Evolutionary conservation across 2,329 filamentous ascomycete species (phyloP), one percentile per base, ranked within the genome.

Genomic region (Pezicula rhizophila): DNA sequence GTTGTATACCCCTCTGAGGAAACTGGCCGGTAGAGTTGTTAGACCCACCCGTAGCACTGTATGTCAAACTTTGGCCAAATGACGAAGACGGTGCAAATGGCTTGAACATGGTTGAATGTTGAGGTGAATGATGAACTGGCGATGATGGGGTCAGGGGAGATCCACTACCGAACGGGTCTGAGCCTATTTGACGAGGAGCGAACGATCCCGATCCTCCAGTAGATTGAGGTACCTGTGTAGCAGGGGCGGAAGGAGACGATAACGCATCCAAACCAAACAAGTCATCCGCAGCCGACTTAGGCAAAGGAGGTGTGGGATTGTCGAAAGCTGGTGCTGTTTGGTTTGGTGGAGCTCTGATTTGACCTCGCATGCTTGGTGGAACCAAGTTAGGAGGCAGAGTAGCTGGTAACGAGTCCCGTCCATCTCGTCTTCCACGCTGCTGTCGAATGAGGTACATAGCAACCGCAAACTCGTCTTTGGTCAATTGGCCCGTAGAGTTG

Each of bases 391-490:
- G 74, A 8, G 92, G 91, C 38, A 99, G 71, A n/a, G 80, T 77
- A 18, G 84, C 74, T 2, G 93, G 93, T 28, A 97, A 68, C 25
- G 80, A 72, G 37, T 70, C 70, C 28, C 71, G 65, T 15, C 76
- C 74, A 48, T 84, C 81, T 49, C 82, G 81, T 53, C 84, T 85
- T 55, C 79, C 86, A 47, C 91, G 80, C 66, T 96, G 91, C 65
- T 95, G 88, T 52, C 91, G 82, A 60, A 99, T 96, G 45, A 99
- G 76, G 64, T 95, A 95, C 91, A 99, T 96, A 46, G 93, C 92
- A 42, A 99, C 90, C 0, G 93, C 90, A 64, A 99, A 99, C 60
- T 96, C 91, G 57, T 99, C 93, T 59, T 81, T 82, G 42, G 79
- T 90, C 49, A 99, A 73, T 49, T 86, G 84, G 10, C 93, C 93